Base-by-base conservation (phyloP, 805 yeast species). In the Candida nanaspora region DNA sequence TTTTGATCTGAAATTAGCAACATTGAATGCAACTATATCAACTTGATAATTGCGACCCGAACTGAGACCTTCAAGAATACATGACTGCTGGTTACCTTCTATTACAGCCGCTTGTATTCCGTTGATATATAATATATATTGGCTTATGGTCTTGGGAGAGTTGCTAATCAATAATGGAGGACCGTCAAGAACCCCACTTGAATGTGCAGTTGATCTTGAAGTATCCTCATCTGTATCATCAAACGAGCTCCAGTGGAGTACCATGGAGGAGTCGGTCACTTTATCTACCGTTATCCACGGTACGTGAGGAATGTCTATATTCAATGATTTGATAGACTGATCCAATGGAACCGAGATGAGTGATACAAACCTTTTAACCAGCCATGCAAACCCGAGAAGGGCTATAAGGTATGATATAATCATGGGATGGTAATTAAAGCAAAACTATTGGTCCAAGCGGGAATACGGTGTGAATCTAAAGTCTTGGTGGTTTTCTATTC, bases 221-320 rank as follows among this genome's bases (percentile, higher is more conserved):
- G 15, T 16, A 8, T 27, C 23, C 27, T 31, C 16, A 21, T 26
- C 11, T 34, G 37, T 8, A 28, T 37, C 39, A 14, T 37, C 40
- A 22, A 21, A 37, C 4, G 40, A 41, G 32, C 74, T 80, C 82
- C 85, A 79, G 50, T 76, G 84, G 26, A 79, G 43, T 21, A 66
- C 68, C 30, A 76, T 70, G 22, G 72, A 59, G 8, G 59, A 51
- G 28, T 62, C 57, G 6, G 73, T 66, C 37, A 79, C 69, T 47
- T 70, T 68, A 49, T 77, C 83, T 6, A 79, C 67, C 38, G 80
- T 76, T 14, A 78, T 62, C 35, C 61, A 57, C 3, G 82, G 82
- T 7, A 74, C 63, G 41, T 67, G 70, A 4, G 86, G 86, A 27
- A 79, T 72, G 23, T 70, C 72, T 18, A 78, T 66, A 46, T 69